These are phyloP conservation scores for Micractinium sp. DNA, from an alignment of 139 green algal genomes.

Conservation along the genomic window DNA sequence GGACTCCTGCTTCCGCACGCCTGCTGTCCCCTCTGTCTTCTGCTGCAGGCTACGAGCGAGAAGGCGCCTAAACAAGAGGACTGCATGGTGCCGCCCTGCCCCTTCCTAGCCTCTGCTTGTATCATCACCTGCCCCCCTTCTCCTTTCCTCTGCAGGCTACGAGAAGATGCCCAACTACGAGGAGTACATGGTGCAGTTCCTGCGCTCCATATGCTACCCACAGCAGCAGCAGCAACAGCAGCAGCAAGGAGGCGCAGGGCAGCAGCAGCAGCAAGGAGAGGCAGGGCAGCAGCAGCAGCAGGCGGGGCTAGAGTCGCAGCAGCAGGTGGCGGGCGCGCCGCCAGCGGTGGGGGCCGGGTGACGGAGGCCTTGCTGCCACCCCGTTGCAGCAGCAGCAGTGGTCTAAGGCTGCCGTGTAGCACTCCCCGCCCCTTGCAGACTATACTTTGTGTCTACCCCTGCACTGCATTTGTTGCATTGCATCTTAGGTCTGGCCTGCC, in stretches of 20 bases:
- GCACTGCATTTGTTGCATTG: too few species aligned
- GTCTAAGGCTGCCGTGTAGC: too few species aligned
- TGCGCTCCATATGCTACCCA: background rate
- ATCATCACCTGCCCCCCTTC: too few species aligned
- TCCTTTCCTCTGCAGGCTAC: slow-evolving; percentile 51
- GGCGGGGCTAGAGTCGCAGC: background rate
- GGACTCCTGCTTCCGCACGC: too few species aligned
- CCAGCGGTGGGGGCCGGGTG: too few species aligned
- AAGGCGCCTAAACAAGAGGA: background rate
- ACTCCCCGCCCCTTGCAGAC: too few species aligned
- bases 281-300: background rate
- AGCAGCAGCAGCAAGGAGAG: background rate
- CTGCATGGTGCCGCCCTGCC: background rate
- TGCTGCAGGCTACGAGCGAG: slow-evolving; percentile 58
- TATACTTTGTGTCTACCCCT: too few species aligned
- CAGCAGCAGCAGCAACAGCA: background rate
- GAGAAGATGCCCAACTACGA: slow-evolving; percentile 69
- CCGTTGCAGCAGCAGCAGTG: too few species aligned
- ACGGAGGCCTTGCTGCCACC: too few species aligned
- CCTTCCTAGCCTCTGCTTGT: too few species aligned
- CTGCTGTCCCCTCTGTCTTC: too few species aligned
- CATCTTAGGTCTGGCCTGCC: too few species aligned
- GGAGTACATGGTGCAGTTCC: slow-evolving; percentile 55
- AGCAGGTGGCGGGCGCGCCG: background rate
- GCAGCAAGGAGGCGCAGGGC: background rate